Percentiles rank a stretch among this genome's conserved stretches.
Evolutionary conservation across 768 basidiomycete genomes (phyloP).

Genomic region (Lanmaoa rubissima): DNA sequence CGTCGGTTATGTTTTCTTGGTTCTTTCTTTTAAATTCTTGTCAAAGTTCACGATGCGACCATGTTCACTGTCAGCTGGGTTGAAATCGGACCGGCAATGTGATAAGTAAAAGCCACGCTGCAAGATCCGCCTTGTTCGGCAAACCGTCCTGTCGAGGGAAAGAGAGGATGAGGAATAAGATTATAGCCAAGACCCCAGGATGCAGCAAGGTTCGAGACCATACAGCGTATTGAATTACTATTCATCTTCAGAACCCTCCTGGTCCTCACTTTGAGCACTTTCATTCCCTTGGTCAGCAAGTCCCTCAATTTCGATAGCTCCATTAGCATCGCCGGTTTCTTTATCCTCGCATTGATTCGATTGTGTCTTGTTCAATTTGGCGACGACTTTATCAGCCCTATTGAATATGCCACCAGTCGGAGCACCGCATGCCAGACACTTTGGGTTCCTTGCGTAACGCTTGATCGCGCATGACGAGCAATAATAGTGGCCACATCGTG

Average conservation of each 20-base stretch:
- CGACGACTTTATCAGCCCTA: constrained; percentile 88
- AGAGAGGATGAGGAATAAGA: constrained; percentile 18
- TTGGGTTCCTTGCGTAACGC: constrained; percentile 90
- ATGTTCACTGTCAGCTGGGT: constrained; percentile 3
- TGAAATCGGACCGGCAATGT: constrained; percentile 7
- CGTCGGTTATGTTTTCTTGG: constrained; percentile 3
- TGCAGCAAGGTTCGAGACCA: constrained; percentile 34
- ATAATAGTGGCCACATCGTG: constrained; percentile 96
- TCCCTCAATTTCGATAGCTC: constrained; percentile 60
- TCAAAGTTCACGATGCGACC: constrained; percentile 5
- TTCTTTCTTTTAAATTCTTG: not conserved
- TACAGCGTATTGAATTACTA: constrained; percentile 24
- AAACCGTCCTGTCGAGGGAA: constrained; percentile 20
- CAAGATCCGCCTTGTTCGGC: constrained; percentile 17
- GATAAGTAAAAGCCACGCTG: constrained; percentile 1
- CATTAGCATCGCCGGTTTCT: constrained; percentile 39
- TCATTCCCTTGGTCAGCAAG: constrained; percentile 35
- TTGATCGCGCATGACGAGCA: constrained; percentile 95
- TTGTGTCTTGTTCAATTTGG: constrained; percentile 76
- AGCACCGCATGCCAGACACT: constrained; percentile 91
- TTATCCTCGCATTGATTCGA: constrained; percentile 51
- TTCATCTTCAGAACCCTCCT: constrained; percentile 32
- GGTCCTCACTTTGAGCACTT: constrained; percentile 27
- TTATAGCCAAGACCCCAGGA: constrained; percentile 27
- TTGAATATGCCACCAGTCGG: constrained; percentile 97